Evolutionary conservation across 2,329 filamentous ascomycete genomes (phyloP).

Genomic region (Aureobasidium namibiae): DNA sequence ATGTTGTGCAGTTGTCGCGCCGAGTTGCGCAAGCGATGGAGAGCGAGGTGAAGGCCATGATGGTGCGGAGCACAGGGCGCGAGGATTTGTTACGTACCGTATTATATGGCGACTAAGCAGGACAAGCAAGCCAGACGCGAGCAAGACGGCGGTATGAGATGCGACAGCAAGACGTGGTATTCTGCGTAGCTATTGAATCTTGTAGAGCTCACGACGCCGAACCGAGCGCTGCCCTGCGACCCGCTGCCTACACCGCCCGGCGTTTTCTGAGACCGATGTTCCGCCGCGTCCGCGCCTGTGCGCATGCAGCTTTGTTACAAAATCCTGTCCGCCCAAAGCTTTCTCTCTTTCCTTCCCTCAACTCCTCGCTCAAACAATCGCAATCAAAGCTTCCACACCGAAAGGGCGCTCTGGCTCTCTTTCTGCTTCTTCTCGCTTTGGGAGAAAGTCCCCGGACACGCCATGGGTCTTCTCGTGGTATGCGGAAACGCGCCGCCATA

Average conservation of each 20-base stretch:
- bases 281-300: neutral
- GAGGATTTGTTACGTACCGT: neutral
- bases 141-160: neutral
- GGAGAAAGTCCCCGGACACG: constrained; percentile 99
- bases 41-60: neutral
- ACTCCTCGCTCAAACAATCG: constrained; percentile 99
- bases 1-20: neutral
- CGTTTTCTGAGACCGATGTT: neutral
- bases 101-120: neutral
- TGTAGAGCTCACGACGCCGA: constrained; percentile 4
- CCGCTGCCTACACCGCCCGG: neutral
- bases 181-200: neutral
- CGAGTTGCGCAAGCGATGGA: neutral
- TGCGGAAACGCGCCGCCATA: constrained; percentile 99
- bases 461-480: constrained; percentile 40
- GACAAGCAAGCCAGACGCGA: neutral
- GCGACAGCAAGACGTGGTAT: neutral
- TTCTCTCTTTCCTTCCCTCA: constrained; percentile 29
- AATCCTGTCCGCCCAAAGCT: neutral
- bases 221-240: neutral
- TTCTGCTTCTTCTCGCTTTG: constrained; percentile 60
- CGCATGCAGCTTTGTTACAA: no score
- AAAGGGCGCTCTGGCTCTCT: constrained; percentile 36
- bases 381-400: constrained; percentile 98
- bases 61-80: neutral